Evolutionary conservation across 805 yeast species (phyloP).

Genomic region (Kluyveromyces siamensis): DNA sequence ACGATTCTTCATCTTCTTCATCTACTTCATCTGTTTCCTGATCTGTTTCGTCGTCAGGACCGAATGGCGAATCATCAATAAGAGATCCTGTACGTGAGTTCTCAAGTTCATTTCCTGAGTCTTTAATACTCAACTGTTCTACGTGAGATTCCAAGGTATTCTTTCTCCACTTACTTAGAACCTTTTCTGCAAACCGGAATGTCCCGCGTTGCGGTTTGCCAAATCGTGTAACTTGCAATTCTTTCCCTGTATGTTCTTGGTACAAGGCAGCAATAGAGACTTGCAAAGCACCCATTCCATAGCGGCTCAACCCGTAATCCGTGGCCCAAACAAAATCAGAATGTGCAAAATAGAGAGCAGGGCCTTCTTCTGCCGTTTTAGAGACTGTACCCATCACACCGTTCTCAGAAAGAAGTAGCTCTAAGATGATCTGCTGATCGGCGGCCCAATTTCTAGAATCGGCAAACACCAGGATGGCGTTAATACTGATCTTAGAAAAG

Average conservation of each 20-base stretch:
- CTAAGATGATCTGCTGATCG: slow-evolving; percentile 83
- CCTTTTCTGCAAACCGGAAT: slow-evolving; percentile 73
- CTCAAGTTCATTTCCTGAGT: slow-evolving; percentile 26
- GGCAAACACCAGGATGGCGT: slow-evolving; percentile 82
- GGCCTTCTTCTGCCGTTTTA: slow-evolving; percentile 65
- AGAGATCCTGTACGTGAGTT: slow-evolving; percentile 2
- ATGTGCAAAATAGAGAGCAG: slow-evolving; percentile 79
- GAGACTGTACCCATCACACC: slow-evolving; percentile 83
- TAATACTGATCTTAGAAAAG: slow-evolving; percentile 57
- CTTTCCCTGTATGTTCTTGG: slow-evolving; percentile 76
- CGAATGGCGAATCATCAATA: slow-evolving; percentile 2
- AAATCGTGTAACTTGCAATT: slow-evolving; percentile 69
- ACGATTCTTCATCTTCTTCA: slow-evolving; percentile 19
- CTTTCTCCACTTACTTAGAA: slow-evolving; percentile 68
- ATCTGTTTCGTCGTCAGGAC: slow-evolving; percentile 1
- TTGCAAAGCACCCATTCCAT: slow-evolving; percentile 93
- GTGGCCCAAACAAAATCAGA: slow-evolving; percentile 93
- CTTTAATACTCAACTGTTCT: slow-evolving; percentile 35
- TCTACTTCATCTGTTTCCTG: slow-evolving; percentile 5
- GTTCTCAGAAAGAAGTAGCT: slow-evolving; percentile 60
- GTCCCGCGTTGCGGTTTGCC: slow-evolving; percentile 90
- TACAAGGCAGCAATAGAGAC: slow-evolving; percentile 79
- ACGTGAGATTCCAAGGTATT: slow-evolving; percentile 69
- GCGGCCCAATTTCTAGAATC: slow-evolving; percentile 92
- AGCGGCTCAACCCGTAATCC: slow-evolving; percentile 68